Evolutionary conservation across 306 rosid genomes (phyloP), one percentile per base, ranked within the genome.

Genomic region (Vigna trinervia): DNA sequence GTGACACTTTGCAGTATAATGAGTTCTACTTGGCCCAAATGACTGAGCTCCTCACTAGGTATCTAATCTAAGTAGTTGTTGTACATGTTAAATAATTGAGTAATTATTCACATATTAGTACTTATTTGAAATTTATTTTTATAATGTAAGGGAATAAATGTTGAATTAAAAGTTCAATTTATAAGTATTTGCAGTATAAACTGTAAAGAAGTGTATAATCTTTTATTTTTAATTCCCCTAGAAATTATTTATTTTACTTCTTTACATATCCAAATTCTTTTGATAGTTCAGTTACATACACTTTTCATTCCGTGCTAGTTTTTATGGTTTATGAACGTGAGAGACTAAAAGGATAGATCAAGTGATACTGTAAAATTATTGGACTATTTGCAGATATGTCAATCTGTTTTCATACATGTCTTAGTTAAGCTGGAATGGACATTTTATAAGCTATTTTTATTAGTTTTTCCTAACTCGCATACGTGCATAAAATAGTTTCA

Each of bases 11-110:
- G 85, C 84, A 65, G 53, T 94, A 94, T 28, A 94, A 94, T 46
- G 91, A 94, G 75, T 84, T 65, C 65, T 94, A 94, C 77, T 8
- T 90, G 82, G 98, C 73, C 3, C 97, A 94, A 70, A 94, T 94
- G 96, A 86, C 93, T 30, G 98, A 94, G 76, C 78, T 94, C 56
- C 98, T 94, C 54, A 92, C 97, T 0, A 87, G 97, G 98, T 90
- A 78, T 38, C 68, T 64, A 46, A n/a, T 10, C 34, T 64, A 46
- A 2, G 11, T 28, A 30, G 0, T 45, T 12, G 6, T 22, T 11
- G 5, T 2, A 12, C 26, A 17, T 17, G 1, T 14, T n/a, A n/a
- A 41, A 41, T 39, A 39, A 8, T 39, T 39, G 9, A 2, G 4
- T 28, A 28, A 11, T 45, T 11, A 32, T 58, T 26, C 5, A 30